phyloP scores from a whole-genome alignment of 495 filamentous ascomycete species.

The Physcia stellaris region DNA sequence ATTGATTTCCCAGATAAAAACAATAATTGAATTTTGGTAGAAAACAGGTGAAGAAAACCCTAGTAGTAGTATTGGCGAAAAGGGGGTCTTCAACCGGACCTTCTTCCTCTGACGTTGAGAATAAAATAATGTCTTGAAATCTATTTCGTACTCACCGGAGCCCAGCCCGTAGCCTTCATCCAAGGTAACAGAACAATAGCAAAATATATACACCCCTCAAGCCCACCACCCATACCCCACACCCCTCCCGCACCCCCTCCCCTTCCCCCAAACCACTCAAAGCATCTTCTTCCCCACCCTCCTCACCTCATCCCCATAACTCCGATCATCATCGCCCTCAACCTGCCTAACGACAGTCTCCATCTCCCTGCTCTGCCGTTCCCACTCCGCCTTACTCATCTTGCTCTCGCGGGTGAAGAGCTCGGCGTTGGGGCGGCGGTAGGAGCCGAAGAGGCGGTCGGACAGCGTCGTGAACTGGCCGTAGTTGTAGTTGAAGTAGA shows the following conservation, averaged over 20 bases:
- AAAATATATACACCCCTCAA: too few relatives aligned
- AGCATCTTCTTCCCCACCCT: slow-evolving; percentile 27
- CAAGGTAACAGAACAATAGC: too few relatives aligned
- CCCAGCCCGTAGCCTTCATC: too few relatives aligned
- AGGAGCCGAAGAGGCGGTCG: slow-evolving; percentile 83
- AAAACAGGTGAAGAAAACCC: too few relatives aligned
- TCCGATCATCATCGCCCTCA: slow-evolving; percentile 77
- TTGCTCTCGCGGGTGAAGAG: slow-evolving; percentile 80
- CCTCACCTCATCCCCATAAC: slow-evolving; percentile 44
- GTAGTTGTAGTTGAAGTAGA: slow-evolving; percentile 99
- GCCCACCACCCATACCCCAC: too few relatives aligned
- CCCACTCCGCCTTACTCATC: slow-evolving; percentile 73
- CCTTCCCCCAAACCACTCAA: slow-evolving; percentile 9
- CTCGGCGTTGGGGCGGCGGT: slow-evolving; percentile 75
- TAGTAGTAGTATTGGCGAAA: too few relatives aligned
- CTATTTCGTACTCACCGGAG: too few relatives aligned
- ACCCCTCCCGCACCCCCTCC: neutral
- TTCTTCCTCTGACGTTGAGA: too few relatives aligned
- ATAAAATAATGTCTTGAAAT: too few relatives aligned
- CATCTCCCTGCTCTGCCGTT: slow-evolving; percentile 71
- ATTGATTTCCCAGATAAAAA: too few relatives aligned
- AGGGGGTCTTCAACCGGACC: too few relatives aligned
- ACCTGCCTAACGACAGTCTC: slow-evolving; percentile 71
- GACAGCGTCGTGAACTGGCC: slow-evolving; percentile 93
- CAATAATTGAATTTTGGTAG: too few relatives aligned